Conservation (phyloP, 495 filamentous ascomycete species). For the Aspergillus heteromorphus region DNA sequence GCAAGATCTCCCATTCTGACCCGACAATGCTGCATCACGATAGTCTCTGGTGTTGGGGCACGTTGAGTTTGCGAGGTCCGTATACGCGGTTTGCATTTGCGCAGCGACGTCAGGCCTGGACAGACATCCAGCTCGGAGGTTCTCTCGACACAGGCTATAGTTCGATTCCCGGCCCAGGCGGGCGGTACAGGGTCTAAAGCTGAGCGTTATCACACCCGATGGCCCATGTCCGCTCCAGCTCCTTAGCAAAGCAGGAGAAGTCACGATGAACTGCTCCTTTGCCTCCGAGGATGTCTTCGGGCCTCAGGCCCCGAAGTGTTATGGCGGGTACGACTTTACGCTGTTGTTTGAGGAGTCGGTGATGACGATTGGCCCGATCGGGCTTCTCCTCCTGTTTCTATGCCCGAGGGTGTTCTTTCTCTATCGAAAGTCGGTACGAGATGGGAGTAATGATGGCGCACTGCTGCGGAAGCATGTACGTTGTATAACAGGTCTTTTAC, state of each 20-base stretch:
- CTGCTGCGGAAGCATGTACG: neutral
- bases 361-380: neutral
- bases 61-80: too few species aligned
- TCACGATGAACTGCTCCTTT: neutral
- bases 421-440: neutral
- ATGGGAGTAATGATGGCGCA: neutral
- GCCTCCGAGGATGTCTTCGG: neutral
- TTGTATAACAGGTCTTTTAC: neutral
- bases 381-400: neutral
- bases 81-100: too few species aligned
- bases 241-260: neutral
- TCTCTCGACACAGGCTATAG: too few species aligned
- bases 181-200: neutral
- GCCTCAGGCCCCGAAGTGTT: neutral
- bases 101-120: too few species aligned
- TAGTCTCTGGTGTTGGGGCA: neutral
- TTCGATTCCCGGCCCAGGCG: too few species aligned
- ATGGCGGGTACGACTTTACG: neutral
- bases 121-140: neutral
- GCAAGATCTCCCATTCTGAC: too few species aligned
- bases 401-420: neutral
- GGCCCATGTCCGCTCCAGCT: neutral
- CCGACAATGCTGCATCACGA: neutral
- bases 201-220: neutral
- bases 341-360: neutral